A percentile compares a stretch with the other conserved stretches of the same genome.
Conservation (phyloP, 768 basidiomycete species). For the Lentinula edodes region DNA sequence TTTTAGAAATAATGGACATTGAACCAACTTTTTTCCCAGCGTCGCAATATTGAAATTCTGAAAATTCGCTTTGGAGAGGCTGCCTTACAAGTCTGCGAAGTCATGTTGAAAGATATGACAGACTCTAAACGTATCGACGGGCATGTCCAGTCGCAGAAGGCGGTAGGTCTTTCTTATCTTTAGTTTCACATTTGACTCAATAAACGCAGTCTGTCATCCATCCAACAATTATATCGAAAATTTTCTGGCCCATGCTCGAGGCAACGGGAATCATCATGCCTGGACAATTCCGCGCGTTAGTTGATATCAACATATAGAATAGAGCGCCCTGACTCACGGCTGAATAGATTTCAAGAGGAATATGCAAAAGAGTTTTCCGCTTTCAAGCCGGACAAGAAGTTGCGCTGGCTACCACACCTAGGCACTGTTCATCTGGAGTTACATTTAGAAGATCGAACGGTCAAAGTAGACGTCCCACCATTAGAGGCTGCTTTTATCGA, state of each 20-base stretch:
- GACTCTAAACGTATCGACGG: conserved; percentile 88
- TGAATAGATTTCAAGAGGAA: conserved; percentile 57
- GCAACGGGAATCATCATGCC: conserved; percentile 73
- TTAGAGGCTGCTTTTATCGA: conserved; percentile 91
- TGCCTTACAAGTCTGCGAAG: conserved; percentile 91
- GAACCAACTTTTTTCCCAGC: conserved; percentile 34
- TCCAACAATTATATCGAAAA: conserved; percentile 85
- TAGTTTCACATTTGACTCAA: background rate
- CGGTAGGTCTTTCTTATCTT: conserved; percentile 35
- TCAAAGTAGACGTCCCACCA: conserved; percentile 75
- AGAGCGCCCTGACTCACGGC: background rate
- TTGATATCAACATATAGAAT: conserved; percentile 3
- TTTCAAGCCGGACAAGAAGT: conserved; percentile 89
- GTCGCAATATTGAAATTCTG: conserved; percentile 87
- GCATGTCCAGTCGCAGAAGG: conserved; percentile 73
- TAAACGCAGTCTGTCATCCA: conserved; percentile 63
- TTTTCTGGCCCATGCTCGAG: conserved; percentile 93
- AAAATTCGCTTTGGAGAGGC: conserved; percentile 95
- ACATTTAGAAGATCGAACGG: conserved; percentile 72
- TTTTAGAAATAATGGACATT: background rate
- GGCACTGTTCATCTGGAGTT: conserved; percentile 80
- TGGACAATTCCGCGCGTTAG: conserved; percentile 77
- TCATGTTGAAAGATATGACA: conserved; percentile 97
- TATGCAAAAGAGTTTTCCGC: conserved; percentile 75
- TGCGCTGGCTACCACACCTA: conserved; percentile 86